These are phyloP conservation scores for Piedraia hortae DNA, from an alignment of 2,329 filamentous ascomycete species.

Conservation along the genomic window DNA sequence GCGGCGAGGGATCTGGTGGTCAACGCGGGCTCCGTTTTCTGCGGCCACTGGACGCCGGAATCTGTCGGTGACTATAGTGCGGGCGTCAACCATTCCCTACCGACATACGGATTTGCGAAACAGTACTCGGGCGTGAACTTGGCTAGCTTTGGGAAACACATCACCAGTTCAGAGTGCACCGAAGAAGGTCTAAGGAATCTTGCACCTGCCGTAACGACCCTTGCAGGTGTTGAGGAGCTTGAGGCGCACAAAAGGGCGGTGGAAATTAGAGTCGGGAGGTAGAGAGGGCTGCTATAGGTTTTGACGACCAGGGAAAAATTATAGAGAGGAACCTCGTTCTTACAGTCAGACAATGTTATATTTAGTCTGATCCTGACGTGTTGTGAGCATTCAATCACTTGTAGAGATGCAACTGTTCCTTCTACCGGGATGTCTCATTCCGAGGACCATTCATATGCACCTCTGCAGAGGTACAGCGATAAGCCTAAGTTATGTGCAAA, in stretches of 20 bases:
- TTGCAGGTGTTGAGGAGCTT: constrained; percentile 79
- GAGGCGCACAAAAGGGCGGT: constrained; percentile 70
- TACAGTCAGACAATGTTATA: no score
- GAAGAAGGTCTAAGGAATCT: constrained; percentile 64
- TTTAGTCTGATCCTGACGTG: no score
- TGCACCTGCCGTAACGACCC: constrained; percentile 70
- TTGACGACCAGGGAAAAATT: no score
- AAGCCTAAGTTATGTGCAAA: no score
- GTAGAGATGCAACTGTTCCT: no score
- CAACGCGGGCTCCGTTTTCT: constrained; percentile 89
- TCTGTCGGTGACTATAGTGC: constrained; percentile 95
- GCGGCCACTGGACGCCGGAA: constrained; percentile 89
- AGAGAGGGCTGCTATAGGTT: no score
- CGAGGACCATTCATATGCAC: no score
- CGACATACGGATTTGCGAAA: constrained; percentile 92
- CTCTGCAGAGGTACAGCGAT: no score
- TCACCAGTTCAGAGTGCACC: constrained; percentile 78
- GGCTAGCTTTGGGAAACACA: constrained; percentile 89
- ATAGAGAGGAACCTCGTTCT: no score
- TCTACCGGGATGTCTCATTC: no score
- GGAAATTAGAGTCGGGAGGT: no score
- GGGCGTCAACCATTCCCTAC: constrained; percentile 88
- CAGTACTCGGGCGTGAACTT: constrained; percentile 97
- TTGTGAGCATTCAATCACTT: no score
- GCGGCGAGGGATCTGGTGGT: constrained; percentile 49